These are phyloP conservation scores for Candida nonsorbophila DNA, from an alignment of 805 yeast species.

Conservation along the genomic window DNA sequence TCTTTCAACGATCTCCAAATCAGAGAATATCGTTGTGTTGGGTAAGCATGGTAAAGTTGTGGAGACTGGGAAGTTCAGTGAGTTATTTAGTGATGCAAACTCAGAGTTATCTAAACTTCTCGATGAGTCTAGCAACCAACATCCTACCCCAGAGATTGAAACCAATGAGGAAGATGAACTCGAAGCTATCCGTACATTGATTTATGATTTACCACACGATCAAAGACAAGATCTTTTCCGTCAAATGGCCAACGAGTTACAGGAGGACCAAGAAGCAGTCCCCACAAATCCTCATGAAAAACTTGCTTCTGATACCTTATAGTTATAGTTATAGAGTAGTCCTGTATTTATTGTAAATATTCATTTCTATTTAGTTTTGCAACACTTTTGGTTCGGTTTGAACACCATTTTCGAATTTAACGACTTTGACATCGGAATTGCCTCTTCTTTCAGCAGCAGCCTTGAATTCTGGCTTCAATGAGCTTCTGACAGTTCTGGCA, in stretches of 20 bases:
- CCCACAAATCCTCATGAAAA: slow-evolving; percentile 3
- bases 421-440: slow-evolving; percentile 65
- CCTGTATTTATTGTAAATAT: not conserved
- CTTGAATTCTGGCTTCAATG: slow-evolving; percentile 83
- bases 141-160: slow-evolving; percentile 18
- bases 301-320: slow-evolving; percentile 4
- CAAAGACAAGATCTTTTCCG: slow-evolving; percentile 20
- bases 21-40: slow-evolving; percentile 38
- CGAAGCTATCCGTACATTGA: slow-evolving; percentile 19
- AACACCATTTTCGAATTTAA: slow-evolving; percentile 67
- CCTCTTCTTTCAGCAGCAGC: slow-evolving; percentile 70
- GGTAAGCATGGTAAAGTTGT: slow-evolving; percentile 38
- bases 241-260: slow-evolving; percentile 16
- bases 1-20: slow-evolving; percentile 39
- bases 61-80: slow-evolving; percentile 35
- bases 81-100: slow-evolving; percentile 33
- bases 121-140: slow-evolving; percentile 26
- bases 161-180: slow-evolving; percentile 13
- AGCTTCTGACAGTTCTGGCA: slow-evolving; percentile 81
- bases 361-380: slow-evolving; percentile 15
- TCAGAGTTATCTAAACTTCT: slow-evolving; percentile 37
- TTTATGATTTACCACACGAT: slow-evolving; percentile 33
- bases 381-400: slow-evolving; percentile 36
- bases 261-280: slow-evolving; percentile 3
- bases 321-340: slow-evolving; percentile 1